Conservation (phyloP, 306 rosid genomes). For the Vigna hirtella region DNA sequence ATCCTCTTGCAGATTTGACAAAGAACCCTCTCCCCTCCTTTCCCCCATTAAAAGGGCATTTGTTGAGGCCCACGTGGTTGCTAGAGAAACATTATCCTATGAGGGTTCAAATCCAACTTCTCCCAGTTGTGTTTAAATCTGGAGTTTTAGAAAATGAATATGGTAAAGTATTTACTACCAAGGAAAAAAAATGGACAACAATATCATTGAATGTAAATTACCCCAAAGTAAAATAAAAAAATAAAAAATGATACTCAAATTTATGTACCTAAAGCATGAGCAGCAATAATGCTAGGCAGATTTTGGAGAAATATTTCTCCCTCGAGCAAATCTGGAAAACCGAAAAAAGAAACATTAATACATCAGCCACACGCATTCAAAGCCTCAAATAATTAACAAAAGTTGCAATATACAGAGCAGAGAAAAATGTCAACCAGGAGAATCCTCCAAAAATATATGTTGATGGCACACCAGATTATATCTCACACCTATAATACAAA, state of each 20-base stretch:
- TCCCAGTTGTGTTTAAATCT: constrained; percentile 18
- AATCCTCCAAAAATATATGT: background rate
- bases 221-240: constrained; percentile 14
- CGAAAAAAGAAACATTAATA: constrained; percentile 38
- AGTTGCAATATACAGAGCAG: constrained; percentile 2
- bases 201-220: constrained; percentile 14
- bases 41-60: constrained; percentile 8
- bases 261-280: constrained; percentile 86
- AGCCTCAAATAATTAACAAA: constrained; percentile 15
- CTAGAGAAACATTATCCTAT: background rate
- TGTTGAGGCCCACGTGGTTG: constrained; percentile 13
- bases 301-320: constrained; percentile 98
- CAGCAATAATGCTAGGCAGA: constrained; percentile 87
- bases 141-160: background rate
- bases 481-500: background rate
- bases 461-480: constrained; percentile 7
- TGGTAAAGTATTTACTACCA: too few relatives aligned
- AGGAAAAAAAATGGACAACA: background rate
- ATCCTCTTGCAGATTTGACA: constrained; percentile 22
- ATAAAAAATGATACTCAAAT: constrained; percentile 3
- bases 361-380: constrained; percentile 32
- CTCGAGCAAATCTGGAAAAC: constrained; percentile 77
- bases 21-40: background rate
- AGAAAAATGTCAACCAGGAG: constrained; percentile 8
- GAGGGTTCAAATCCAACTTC: constrained; percentile 27